phyloP scores from a whole-genome alignment of 2,329 filamentous ascomycete species.

The Passalora sequoiae region DNA sequence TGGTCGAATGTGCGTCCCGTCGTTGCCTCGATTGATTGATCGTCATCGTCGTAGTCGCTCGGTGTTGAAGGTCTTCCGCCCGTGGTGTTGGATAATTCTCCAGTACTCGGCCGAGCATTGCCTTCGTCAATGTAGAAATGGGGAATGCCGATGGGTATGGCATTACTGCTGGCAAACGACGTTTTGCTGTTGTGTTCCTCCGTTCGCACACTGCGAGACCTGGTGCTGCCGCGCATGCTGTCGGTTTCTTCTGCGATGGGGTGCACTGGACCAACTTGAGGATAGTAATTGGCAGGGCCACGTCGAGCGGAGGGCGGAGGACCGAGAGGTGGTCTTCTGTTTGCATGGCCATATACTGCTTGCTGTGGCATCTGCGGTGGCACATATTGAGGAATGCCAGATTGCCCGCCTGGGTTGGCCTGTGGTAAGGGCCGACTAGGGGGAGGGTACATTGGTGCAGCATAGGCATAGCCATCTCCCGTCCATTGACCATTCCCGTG shows the following conservation, averaged over 20 bases:
- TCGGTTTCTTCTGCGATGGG: constrained; percentile 48
- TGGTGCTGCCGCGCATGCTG: constrained; percentile 29
- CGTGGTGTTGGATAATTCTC: constrained; percentile 4
- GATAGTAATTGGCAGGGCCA: constrained; percentile 47
- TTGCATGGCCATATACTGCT: constrained; percentile 25
- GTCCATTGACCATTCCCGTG: constrained; percentile 31
- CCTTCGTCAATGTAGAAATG: constrained; percentile 38
- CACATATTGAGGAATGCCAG: constrained; percentile 15
- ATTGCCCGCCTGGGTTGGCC: background rate
- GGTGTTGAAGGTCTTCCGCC: constrained; percentile 7
- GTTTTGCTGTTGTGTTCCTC: constrained; percentile 29
- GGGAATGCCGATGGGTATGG: constrained; percentile 41
- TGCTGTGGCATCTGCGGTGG: constrained; percentile 28
- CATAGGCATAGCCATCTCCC: constrained; percentile 27
- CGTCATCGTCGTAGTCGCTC: constrained; percentile 13
- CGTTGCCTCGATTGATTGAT: constrained; percentile 12
- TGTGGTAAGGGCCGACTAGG: constrained; percentile 17
- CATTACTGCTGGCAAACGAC: constrained; percentile 47
- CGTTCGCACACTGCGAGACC: constrained; percentile 23
- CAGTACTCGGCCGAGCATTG: constrained; percentile 8
- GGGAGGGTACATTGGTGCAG: constrained; percentile 17
- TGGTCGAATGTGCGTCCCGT: constrained; percentile 9
- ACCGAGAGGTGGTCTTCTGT: constrained; percentile 40
- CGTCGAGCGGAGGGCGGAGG: constrained; percentile 46
- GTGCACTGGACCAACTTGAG: constrained; percentile 44